Percentiles rank a stretch among this genome's conserved stretches.
phyloP scores from a whole-genome alignment of 2,329 filamentous ascomycete genomes.

The Colletotrichum euphorbiae region DNA sequence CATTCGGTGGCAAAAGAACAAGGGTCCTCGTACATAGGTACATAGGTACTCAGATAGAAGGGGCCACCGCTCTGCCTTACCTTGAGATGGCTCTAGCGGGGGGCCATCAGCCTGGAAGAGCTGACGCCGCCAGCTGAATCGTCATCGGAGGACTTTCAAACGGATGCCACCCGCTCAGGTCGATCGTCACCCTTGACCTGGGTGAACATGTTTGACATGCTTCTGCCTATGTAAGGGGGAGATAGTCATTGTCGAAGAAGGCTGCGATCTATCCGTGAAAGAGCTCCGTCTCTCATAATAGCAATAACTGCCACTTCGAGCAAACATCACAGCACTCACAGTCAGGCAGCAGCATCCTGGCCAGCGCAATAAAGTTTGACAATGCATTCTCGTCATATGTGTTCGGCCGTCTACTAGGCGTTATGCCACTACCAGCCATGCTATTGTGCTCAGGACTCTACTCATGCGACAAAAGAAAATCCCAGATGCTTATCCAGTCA shows the following conservation, averaged over 20 bases:
- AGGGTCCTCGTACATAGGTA: too few relatives aligned
- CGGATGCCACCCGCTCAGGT: too few relatives aligned
- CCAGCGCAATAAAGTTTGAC: neutral
- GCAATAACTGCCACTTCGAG: neutral
- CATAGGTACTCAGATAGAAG: too few relatives aligned
- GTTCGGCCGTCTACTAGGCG: conserved; percentile 32
- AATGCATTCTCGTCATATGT: conserved; percentile 15
- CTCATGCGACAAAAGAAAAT: conserved; percentile 25
- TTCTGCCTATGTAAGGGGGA: conserved; percentile 6
- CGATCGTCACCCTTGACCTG: too few relatives aligned
- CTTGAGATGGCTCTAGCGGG: too few relatives aligned
- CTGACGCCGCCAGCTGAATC: too few relatives aligned
- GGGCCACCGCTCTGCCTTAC: too few relatives aligned
- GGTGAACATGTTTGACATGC: neutral
- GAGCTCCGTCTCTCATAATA: neutral
- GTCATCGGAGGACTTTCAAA: too few relatives aligned
- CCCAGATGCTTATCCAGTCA: conserved; percentile 24
- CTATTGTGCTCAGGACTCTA: conserved; percentile 23
- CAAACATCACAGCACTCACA: neutral
- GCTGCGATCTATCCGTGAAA: neutral
- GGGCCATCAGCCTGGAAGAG: too few relatives aligned
- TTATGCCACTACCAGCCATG: conserved; percentile 27
- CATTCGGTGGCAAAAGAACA: neutral
- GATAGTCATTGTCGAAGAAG: neutral
- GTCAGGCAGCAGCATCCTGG: conserved; percentile 3